Percentiles rank a stretch among this genome's conserved stretches.
phyloP scores from a whole-genome alignment of 1,139 yeast species.

The Diutina rugosa region DNA sequence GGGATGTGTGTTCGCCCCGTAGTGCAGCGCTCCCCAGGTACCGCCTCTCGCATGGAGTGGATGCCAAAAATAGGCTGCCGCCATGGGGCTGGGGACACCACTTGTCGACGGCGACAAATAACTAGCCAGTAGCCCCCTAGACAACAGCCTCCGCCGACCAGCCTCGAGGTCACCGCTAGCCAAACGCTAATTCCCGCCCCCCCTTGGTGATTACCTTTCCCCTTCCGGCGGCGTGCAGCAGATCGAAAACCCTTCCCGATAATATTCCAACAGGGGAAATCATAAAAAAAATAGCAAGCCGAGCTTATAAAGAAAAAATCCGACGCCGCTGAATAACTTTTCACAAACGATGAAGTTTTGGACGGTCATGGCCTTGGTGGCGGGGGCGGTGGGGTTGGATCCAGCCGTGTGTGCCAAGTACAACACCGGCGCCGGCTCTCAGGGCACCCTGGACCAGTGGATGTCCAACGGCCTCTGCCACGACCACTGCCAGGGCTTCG shows the following conservation, averaged over 20 bases:
- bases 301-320: background rate
- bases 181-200: background rate
- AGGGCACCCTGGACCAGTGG: constrained; percentile 10
- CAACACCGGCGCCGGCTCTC: constrained; percentile 21
- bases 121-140: background rate
- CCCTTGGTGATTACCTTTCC: background rate
- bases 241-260: background rate
- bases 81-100: background rate
- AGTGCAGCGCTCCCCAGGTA: background rate
- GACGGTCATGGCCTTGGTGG: background rate
- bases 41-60: background rate
- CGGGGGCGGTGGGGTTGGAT: constrained; percentile 5
- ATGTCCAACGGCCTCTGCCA: constrained; percentile 47
- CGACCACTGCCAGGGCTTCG: constrained; percentile 26
- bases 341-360: background rate
- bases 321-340: background rate
- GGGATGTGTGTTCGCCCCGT: background rate
- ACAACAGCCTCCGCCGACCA: background rate
- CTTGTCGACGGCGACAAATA: background rate
- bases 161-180: background rate
- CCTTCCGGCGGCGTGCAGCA: background rate
- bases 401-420: constrained; percentile 29
- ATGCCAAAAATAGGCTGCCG: background rate
- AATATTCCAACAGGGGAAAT: background rate
- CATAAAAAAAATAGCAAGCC: background rate